Evolutionary conservation across 352 stramenopile genomes (phyloP).

Genomic region (Globisporangium nagaii): DNA sequence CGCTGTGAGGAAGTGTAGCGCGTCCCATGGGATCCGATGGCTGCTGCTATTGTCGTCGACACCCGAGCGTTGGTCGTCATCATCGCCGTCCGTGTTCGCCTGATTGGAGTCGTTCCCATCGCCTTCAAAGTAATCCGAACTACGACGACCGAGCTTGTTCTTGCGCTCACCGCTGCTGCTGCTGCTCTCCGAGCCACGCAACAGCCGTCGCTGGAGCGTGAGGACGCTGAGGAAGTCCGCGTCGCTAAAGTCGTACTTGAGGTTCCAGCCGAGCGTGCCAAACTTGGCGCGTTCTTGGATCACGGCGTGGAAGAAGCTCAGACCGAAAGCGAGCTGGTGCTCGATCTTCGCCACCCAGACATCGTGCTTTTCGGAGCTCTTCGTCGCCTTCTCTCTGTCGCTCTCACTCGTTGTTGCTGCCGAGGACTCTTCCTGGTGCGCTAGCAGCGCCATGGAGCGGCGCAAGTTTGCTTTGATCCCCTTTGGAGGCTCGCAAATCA

Average conservation of each 20-base stretch:
- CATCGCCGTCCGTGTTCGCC: conserved; percentile 1
- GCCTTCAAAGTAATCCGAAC: conserved; percentile 1
- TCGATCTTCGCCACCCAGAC: conserved; percentile 22
- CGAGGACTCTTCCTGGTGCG: neutral
- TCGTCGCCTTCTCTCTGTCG: neutral
- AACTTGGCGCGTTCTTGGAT: conserved; percentile 76
- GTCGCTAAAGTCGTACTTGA: conserved; percentile 76
- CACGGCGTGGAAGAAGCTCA: conserved; percentile 78
- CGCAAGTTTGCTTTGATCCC: conserved; percentile 73
- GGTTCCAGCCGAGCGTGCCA: conserved; percentile 69
- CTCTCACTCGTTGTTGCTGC: neutral
- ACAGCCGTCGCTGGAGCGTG: conserved; percentile 41
- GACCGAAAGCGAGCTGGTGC: conserved; percentile 56
- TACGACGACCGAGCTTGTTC: neutral
- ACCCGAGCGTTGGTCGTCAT: neutral
- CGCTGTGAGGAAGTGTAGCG: conserved; percentile 66
- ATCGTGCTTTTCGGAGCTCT: neutral
- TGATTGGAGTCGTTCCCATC: neutral
- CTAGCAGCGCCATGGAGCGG: conserved; percentile 50
- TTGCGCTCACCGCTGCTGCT: no score
- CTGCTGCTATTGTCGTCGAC: neutral
- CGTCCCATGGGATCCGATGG: conserved; percentile 58
- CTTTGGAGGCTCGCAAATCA: conserved; percentile 72
- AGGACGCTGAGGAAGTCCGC: conserved; percentile 72
- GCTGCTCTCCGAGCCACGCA: conserved; percentile 15